phyloP scores from a whole-genome alignment of 2,329 filamentous ascomycete genomes.

The Cyphellophora europaea region DNA sequence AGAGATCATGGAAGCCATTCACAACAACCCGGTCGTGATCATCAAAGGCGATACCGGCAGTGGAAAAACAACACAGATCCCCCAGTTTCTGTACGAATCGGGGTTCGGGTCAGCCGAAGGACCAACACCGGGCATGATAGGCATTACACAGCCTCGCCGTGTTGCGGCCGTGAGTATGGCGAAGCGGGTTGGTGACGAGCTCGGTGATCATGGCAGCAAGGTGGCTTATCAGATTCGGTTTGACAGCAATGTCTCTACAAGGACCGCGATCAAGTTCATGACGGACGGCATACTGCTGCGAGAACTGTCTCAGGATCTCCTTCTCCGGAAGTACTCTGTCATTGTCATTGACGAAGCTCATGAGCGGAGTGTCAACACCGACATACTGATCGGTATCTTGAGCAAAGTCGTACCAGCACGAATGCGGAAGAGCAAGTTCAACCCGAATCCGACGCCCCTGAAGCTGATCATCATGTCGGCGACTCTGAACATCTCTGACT shows the following conservation, averaged over 20 bases:
- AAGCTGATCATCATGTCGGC: conserved; percentile 99
- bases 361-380: conserved; percentile 93
- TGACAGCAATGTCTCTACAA: conserved; percentile 68
- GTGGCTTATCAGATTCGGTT: conserved; percentile 95
- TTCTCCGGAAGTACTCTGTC: conserved; percentile 80
- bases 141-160: conserved; percentile 85
- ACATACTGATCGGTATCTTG: conserved; percentile 95
- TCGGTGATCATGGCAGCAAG: conserved; percentile 64
- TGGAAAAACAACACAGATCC: conserved; percentile 94
- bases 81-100: conserved; percentile 90
- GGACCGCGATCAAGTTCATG: conserved; percentile 96
- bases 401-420: conserved; percentile 84
- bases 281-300: conserved; percentile 92
- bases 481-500: conserved; percentile 81
- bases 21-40: conserved; percentile 82
- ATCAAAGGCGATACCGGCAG: conserved; percentile 93
- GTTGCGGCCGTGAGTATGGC: conserved; percentile 97
- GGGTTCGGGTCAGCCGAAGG: conserved; percentile 75
- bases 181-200: conserved; percentile 76
- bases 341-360: conserved; percentile 96
- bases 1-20: conserved; percentile 93
- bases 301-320: conserved; percentile 83
- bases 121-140: conserved; percentile 83
- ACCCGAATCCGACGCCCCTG: conserved; percentile 62
- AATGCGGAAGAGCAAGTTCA: conserved; percentile 62